A percentile compares a stretch with the other conserved stretches of the same genome.
phyloP scores from a whole-genome alignment of 2,329 filamentous ascomycete genomes.

The Canariomyces notabilis region DNA sequence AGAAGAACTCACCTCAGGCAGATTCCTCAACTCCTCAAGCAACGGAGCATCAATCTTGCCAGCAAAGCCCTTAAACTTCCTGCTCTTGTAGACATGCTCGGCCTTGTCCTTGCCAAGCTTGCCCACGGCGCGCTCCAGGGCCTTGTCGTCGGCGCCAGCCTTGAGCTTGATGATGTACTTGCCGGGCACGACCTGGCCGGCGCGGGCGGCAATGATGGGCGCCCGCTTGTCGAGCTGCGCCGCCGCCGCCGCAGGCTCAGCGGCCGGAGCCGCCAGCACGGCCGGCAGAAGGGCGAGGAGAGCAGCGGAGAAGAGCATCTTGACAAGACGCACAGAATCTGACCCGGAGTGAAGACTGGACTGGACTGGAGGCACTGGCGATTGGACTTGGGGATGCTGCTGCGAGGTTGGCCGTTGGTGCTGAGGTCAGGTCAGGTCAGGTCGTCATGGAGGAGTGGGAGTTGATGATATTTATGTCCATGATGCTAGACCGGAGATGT shows the following conservation, averaged over 20 bases:
- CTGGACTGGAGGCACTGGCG: too few species aligned
- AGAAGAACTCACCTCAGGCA: slow-evolving; percentile 22
- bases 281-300: slow-evolving; percentile 35
- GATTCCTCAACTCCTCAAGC: slow-evolving; percentile 22
- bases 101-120: slow-evolving; percentile 17
- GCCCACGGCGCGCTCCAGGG: slow-evolving; percentile 26
- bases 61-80: slow-evolving; percentile 29
- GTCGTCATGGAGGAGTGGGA: background rate
- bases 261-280: slow-evolving; percentile 32
- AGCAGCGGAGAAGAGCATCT: slow-evolving; percentile 33
- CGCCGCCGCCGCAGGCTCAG: too few species aligned
- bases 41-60: slow-evolving; percentile 20
- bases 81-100: slow-evolving; percentile 26
- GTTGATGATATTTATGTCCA: slow-evolving; percentile 17
- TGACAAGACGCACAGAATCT: slow-evolving; percentile 25
- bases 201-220: slow-evolving; percentile 35
- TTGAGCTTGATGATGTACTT: slow-evolving; percentile 44
- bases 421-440: slow-evolving; percentile 1
- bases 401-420: slow-evolving; percentile 11
- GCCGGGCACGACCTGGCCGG: slow-evolving; percentile 33
- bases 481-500: background rate
- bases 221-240: slow-evolving; percentile 26
- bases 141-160: slow-evolving; percentile 28
- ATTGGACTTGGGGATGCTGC: too few species aligned
- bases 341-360: background rate